Evolutionary conservation across 208 protist species (phyloP).

Genomic region (Leishmania mexicana): DNA sequence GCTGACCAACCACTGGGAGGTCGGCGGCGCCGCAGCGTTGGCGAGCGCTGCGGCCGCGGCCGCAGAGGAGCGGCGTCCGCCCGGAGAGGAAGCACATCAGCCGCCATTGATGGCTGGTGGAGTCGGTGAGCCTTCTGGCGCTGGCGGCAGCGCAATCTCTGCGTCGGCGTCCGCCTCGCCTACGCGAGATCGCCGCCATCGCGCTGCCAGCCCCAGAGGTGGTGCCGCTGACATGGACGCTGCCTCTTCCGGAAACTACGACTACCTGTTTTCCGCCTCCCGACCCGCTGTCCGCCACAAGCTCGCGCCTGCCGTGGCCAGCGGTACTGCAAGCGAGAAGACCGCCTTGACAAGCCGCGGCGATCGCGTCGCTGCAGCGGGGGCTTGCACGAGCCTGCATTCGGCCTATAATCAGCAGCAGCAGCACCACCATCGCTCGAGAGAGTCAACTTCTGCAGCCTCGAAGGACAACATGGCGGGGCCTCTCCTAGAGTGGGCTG

Average conservation of each 20-base stretch:
- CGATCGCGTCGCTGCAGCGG: not conserved
- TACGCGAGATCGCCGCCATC: not conserved
- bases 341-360: not conserved
- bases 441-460: not conserved
- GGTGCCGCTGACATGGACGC: not conserved
- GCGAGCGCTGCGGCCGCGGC: conserved; percentile 20
- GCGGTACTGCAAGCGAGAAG: not conserved
- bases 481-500: not conserved
- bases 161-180: not conserved
- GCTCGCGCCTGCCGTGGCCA: not conserved
- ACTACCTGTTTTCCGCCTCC: conserved; percentile 24
- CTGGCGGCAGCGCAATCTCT: not conserved
- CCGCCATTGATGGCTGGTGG: not conserved
- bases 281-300: conserved; percentile 6
- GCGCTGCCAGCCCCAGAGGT: not conserved
- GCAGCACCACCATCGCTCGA: not conserved
- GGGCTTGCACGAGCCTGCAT: not conserved
- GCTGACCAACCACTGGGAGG: conserved; percentile 41
- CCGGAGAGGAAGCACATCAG: not conserved
- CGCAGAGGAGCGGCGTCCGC: not conserved
- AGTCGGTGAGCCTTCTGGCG: not conserved
- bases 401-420: not conserved
- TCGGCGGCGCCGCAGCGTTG: conserved; percentile 21
- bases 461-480: too few relatives aligned
- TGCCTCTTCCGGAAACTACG: conserved; percentile 6